A percentile compares a stretch with the other conserved stretches of the same genome.
These are phyloP conservation scores for Geotrichum europaeum DNA, from an alignment of 1,139 yeast genomes.

Conservation along the genomic window DNA sequence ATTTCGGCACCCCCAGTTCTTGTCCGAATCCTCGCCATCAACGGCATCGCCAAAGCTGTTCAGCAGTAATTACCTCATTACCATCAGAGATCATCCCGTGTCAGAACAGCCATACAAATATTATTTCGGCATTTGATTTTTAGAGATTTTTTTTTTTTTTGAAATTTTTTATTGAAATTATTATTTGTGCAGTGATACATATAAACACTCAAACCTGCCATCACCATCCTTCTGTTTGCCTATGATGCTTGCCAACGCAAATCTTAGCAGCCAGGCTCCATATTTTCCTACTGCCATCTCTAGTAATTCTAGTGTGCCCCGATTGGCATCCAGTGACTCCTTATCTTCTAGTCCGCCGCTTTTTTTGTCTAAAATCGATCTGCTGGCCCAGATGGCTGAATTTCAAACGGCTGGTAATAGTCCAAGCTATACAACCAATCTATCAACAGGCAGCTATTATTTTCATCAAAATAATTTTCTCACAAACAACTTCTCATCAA, in stretches of 20 bases:
- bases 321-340: background rate
- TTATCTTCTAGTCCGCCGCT: background rate
- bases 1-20: background rate
- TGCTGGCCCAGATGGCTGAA: slow-evolving; percentile 6
- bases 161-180: background rate
- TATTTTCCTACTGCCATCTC: background rate
- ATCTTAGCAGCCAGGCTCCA: background rate
- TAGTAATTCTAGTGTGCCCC: background rate
- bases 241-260: background rate
- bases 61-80: background rate
- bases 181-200: background rate
- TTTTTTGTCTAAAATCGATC: slow-evolving; percentile 7
- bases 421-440: background rate
- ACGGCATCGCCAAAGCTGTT: background rate
- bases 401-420: background rate
- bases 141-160: background rate
- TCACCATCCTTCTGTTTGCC: background rate
- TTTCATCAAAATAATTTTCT: background rate
- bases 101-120: background rate
- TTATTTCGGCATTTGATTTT: background rate
- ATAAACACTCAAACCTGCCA: background rate
- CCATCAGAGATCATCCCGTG: background rate
- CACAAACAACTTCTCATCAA: background rate
- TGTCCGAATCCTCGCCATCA: background rate
- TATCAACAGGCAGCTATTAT: background rate